Percentiles rank a stretch among this genome's conserved stretches.
These are phyloP conservation scores for Volvox africanus DNA, from an alignment of 139 green algal genomes.

Conservation along the genomic window DNA sequence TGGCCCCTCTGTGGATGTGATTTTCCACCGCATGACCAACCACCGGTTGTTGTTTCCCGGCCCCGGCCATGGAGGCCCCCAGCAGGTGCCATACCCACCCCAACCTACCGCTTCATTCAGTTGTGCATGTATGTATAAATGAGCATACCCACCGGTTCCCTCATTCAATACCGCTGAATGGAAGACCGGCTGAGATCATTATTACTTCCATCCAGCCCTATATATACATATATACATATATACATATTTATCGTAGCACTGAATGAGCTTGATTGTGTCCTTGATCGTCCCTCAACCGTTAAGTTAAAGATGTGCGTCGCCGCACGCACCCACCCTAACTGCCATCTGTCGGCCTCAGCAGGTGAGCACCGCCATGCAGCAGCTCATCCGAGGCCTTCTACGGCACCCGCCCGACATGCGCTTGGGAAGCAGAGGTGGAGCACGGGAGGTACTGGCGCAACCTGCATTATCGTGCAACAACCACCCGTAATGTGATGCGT, in stretches of 20 bases:
- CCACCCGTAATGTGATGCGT: not conserved
- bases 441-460: constrained; percentile 18
- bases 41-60: not conserved
- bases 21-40: not conserved
- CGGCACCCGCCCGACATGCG: not conserved
- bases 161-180: no score
- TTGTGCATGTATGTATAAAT: no score
- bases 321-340: no score
- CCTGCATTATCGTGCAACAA: not conserved
- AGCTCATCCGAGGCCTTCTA: constrained; percentile 14
- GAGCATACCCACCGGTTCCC: no score
- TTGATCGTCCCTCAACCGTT: no score
- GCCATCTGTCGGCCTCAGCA: not conserved
- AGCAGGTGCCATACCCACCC: not conserved
- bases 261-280: no score
- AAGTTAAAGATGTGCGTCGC: no score
- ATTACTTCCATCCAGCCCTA: no score
- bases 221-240: no score
- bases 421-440: constrained; percentile 5
- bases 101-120: no score
- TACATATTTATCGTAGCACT: no score
- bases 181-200: no score
- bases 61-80: not conserved
- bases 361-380: constrained; percentile 3
- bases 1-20: constrained; percentile 2